A percentile compares a stretch with the other conserved stretches of the same genome.
phyloP scores from a whole-genome alignment of 2,329 filamentous ascomycete species.

The Trichoderma koningiopsis region DNA sequence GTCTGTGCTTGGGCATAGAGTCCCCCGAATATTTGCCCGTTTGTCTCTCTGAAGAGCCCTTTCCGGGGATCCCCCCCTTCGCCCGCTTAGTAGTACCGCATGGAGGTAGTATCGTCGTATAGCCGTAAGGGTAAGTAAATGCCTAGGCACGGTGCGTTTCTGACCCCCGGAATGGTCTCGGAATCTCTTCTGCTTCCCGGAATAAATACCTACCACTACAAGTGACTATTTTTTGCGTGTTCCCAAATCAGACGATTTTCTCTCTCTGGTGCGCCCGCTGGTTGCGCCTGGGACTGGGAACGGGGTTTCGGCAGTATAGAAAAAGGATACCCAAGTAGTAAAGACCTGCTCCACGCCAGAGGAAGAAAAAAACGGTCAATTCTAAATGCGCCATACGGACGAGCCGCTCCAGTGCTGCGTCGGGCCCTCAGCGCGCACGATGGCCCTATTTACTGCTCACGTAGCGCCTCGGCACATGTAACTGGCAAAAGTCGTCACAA shows the following conservation, averaged over 20 bases:
- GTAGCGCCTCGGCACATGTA: too few species aligned
- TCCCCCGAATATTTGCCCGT: neutral
- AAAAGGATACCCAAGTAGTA: neutral
- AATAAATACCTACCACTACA: neutral
- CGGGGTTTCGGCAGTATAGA: neutral
- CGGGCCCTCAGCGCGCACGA: neutral
- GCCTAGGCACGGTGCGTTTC: neutral
- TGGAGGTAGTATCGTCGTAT: neutral
- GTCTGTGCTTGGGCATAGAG: neutral
- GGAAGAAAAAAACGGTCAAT: neutral
- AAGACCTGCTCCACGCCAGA: too few species aligned
- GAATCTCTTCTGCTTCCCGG: neutral
- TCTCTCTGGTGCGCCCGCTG: neutral
- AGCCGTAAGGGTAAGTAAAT: neutral
- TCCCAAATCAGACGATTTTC: neutral
- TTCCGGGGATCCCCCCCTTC: neutral
- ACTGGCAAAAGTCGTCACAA: neutral
- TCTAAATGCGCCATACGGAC: neutral
- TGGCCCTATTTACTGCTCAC: neutral
- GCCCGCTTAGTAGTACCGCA: neutral
- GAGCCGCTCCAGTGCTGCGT: neutral
- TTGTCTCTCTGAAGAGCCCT: neutral
- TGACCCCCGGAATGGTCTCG: neutral
- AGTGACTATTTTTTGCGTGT: neutral
- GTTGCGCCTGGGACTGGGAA: neutral